Evolutionary conservation across 2,329 filamentous ascomycete genomes (phyloP), one percentile per base, ranked within the genome.

Genomic region (Colletotrichum limetticola): DNA sequence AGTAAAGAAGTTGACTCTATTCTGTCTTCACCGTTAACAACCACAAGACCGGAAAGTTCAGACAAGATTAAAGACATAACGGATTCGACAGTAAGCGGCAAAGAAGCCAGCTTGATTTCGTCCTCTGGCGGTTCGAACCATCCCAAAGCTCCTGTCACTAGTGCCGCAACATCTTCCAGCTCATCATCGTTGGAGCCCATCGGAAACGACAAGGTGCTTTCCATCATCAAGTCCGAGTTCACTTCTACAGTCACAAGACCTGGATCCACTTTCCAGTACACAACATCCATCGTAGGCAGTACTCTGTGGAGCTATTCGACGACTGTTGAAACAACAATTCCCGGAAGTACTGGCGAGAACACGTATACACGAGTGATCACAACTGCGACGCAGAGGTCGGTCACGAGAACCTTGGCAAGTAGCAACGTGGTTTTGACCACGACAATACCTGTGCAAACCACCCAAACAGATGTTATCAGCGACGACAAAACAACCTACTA

Each of bases 191-290:
- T 1, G 30, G 37, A 46, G 52, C 22, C 22, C 7, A 65, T 49
- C 3, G 22, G 12, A 2, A n/a, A 5, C n/a, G 35, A 57, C 26
- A 42, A 59, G 28, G 7, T 65, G 1, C 4, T 60, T 1, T 46
- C 60, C 3, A 42, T 70, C n/a, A 52, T 53, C n/a, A 69, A 32
- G 8, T 65, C 53, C 22, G n/a, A 59, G 8, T 69, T 70, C 16
- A 72, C 70, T 8, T 52, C 70, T 1, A 61, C 46, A 5, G 7
- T 55, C 11, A 60, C 53, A 1, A 8, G 42, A n/a, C 42, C 42
- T 19, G 42, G 42, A 8, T 63, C 52, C 7, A 53, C 28, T n/a
- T 53, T 49, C 3, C 1, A n/a, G 2, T 71, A 62, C 37, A 66
- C 67, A 3, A 66, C 37, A 1, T 30, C 24, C 1, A 4, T 61